These are phyloP conservation scores for Apiospora sp. DNA, from an alignment of 2,329 filamentous ascomycete genomes.

Conservation along the genomic window DNA sequence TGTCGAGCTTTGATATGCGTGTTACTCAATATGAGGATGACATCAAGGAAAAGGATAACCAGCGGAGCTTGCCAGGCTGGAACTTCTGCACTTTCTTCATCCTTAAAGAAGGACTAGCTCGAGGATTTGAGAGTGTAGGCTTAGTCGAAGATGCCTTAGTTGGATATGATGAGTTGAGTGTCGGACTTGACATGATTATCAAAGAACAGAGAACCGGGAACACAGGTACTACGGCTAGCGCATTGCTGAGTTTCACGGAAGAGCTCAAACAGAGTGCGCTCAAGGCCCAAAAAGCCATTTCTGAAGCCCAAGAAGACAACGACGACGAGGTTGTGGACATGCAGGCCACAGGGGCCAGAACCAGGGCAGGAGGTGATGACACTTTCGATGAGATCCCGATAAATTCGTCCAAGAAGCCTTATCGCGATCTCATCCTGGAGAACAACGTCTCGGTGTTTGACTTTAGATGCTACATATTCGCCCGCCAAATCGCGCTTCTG, in stretches of 20 bases:
- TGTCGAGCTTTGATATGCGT: slow-evolving; percentile 88
- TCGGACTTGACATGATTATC: slow-evolving; percentile 84
- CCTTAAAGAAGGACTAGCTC: slow-evolving; percentile 90
- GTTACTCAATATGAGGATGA: slow-evolving; percentile 97
- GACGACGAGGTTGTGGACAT: slow-evolving; percentile 57
- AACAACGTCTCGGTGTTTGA: slow-evolving; percentile 98
- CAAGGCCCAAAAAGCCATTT: slow-evolving; percentile 50
- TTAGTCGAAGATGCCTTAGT: slow-evolving; percentile 94
- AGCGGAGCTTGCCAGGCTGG: slow-evolving; percentile 90
- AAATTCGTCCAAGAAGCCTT: slow-evolving; percentile 75
- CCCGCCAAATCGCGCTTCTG: slow-evolving; percentile 83
- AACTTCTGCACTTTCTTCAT: slow-evolving; percentile 99
- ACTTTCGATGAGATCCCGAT: slow-evolving; percentile 66
- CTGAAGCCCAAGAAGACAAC: slow-evolving; percentile 44
- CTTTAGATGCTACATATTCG: slow-evolving; percentile 93
- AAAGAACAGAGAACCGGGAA: slow-evolving; percentile 73
- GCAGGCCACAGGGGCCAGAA: slow-evolving; percentile 50
- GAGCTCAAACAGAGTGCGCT: slow-evolving; percentile 71
- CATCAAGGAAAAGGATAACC: slow-evolving; percentile 90
- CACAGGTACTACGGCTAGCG: slow-evolving; percentile 70
- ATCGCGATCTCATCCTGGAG: slow-evolving; percentile 88
- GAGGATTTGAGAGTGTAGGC: slow-evolving; percentile 95
- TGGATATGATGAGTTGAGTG: slow-evolving; percentile 91
- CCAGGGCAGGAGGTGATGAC: slow-evolving; percentile 43
- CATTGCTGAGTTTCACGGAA: slow-evolving; percentile 75